phyloP scores from a whole-genome alignment of 2,329 filamentous ascomycete genomes.

The Ophiostoma angusticollis region DNA sequence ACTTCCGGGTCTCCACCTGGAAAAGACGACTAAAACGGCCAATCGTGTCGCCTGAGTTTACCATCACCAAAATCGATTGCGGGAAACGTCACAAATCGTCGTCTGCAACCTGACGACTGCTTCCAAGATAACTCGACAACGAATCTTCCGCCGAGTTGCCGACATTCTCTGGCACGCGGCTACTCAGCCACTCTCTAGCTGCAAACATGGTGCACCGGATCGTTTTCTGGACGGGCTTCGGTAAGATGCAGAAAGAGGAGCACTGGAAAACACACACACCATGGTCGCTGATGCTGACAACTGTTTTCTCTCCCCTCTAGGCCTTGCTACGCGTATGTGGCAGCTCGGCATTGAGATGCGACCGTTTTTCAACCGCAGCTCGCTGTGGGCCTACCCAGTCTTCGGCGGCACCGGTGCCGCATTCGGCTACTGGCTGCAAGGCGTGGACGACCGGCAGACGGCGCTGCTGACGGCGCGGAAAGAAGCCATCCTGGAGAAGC shows the following conservation, averaged over 20 bases:
- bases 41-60: conserved; percentile 12
- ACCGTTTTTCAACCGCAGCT: conserved; percentile 73
- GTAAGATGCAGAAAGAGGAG: conserved; percentile 41
- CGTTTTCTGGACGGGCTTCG: conserved; percentile 83
- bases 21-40: too few species aligned
- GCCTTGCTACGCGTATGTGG: conserved; percentile 84
- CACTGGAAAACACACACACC: background rate
- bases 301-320: conserved; percentile 35
- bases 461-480: conserved; percentile 67
- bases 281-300: background rate
- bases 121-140: too few species aligned
- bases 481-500: conserved; percentile 74
- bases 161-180: too few species aligned
- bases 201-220: conserved; percentile 48
- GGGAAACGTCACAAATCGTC: background rate
- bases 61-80: conserved; percentile 10
- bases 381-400: conserved; percentile 82
- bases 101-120: too few species aligned
- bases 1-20: too few species aligned
- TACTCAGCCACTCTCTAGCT: too few species aligned
- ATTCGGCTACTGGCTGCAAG: conserved; percentile 95
- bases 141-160: too few species aligned
- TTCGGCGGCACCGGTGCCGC: conserved; percentile 76
- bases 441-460: conserved; percentile 73
- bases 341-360: conserved; percentile 98